A percentile compares a stretch with the other conserved stretches of the same genome.
Evolutionary conservation across 768 basidiomycete genomes (phyloP).

Genomic region (Suillus subluteus): DNA sequence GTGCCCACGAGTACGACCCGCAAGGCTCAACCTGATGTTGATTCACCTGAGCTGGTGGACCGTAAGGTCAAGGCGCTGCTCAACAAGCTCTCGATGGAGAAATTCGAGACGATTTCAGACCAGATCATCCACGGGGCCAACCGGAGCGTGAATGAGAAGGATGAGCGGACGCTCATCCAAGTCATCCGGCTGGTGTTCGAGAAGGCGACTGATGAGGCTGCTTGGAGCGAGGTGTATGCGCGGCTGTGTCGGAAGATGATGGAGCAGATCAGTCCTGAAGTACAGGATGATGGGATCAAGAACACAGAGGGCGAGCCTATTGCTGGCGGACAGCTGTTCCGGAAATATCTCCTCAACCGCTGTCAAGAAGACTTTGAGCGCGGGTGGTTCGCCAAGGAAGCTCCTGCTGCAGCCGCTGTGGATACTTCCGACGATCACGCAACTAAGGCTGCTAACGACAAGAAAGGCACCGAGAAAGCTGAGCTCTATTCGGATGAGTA

Average conservation of each 20-base stretch:
- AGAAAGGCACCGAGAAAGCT: slow-evolving; percentile 54
- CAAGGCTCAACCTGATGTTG: no score
- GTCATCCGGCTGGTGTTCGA: no score
- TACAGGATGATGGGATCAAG: slow-evolving; percentile 87
- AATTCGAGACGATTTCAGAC: no score
- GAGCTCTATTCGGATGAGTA: slow-evolving; percentile 95
- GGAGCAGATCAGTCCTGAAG: slow-evolving; percentile 86
- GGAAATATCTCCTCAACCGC: slow-evolving; percentile 94
- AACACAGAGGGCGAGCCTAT: slow-evolving; percentile 83
- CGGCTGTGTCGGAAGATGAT: slow-evolving; percentile 49
- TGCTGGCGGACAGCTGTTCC: slow-evolving; percentile 91
- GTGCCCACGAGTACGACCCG: no score
- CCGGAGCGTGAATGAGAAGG: no score
- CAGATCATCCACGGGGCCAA: no score
- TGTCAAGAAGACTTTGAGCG: slow-evolving; percentile 50
- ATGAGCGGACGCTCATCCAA: no score
- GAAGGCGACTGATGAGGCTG: no score
- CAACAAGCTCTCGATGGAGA: no score
- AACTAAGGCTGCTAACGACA: slow-evolving; percentile 62
- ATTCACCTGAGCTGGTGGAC: no score
- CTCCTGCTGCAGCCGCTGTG: slow-evolving; percentile 69
- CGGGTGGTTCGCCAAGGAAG: slow-evolving; percentile 90
- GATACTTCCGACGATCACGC: neutral
- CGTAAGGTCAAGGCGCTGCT: no score
- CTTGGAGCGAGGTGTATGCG: slow-evolving; percentile 98